Conservation (phyloP, 2,329 filamentous ascomycete species). For the Xylaria polymorpha region DNA sequence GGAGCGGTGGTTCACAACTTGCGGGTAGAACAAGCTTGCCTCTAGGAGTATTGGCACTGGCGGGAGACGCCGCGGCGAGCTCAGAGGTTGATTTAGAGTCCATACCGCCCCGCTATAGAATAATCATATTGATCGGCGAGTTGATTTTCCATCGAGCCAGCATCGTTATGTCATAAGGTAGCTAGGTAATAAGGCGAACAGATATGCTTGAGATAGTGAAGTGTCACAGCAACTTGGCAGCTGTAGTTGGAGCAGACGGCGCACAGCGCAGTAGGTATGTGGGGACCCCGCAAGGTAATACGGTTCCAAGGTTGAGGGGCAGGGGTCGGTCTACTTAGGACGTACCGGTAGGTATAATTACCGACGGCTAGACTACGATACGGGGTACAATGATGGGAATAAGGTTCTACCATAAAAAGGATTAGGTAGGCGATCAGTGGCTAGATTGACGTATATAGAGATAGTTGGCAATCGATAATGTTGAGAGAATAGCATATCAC, state of each 20-base stretch:
- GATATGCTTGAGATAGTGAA: not conserved
- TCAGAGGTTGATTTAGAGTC: conserved; percentile 47
- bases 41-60: conserved; percentile 46
- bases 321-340: not conserved
- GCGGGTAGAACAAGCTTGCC: conserved; percentile 74
- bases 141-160: conserved; percentile 3
- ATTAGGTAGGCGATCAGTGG: not conserved
- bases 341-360: not conserved
- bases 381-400: not conserved
- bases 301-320: not conserved
- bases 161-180: conserved; percentile 22
- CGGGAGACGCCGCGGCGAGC: conserved; percentile 45
- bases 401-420: not conserved
- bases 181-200: not conserved
- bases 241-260: conserved; percentile 16
- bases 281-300: conserved; percentile 22
- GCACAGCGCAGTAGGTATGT: not conserved
- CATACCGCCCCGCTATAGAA: conserved; percentile 41
- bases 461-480: not conserved
- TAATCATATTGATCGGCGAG: conserved; percentile 37
- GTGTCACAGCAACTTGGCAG: not conserved
- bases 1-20: conserved; percentile 86
- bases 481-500: not conserved
- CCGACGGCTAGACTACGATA: not conserved
- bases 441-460: not conserved